Evolutionary conservation across 2,329 filamentous ascomycete genomes (phyloP).

Genomic region (Aspergillus sp.): DNA sequence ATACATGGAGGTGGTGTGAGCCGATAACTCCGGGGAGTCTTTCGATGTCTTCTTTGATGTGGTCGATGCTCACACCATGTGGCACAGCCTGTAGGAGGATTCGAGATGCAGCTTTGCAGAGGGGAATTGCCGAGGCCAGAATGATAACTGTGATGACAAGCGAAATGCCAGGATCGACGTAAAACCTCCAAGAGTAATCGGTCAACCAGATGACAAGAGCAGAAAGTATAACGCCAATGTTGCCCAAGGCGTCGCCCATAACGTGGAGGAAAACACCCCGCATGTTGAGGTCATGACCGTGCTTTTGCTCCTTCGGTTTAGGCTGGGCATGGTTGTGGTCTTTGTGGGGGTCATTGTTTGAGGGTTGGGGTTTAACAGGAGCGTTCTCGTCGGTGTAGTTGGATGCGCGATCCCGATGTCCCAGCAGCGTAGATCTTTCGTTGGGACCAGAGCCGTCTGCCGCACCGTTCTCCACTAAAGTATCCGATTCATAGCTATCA

Average conservation of each 20-base stretch:
- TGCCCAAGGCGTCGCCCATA: slow-evolving; percentile 49
- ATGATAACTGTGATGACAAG: slow-evolving; percentile 85
- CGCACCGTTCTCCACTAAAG: slow-evolving; percentile 52
- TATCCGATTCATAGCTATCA: slow-evolving; percentile 54
- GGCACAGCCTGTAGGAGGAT: slow-evolving; percentile 94
- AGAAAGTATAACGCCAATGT: slow-evolving; percentile 55
- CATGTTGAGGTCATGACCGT: slow-evolving; percentile 80
- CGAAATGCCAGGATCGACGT: slow-evolving; percentile 88
- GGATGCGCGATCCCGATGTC: slow-evolving; percentile 42
- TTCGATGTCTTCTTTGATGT: slow-evolving; percentile 90
- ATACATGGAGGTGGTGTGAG: slow-evolving; percentile 95
- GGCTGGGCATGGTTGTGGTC: slow-evolving; percentile 78
- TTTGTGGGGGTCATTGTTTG: slow-evolving; percentile 54
- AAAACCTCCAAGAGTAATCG: slow-evolving; percentile 75
- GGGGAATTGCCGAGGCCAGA: slow-evolving; percentile 52
- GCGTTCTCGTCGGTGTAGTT: slow-evolving; percentile 35
- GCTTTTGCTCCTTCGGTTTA: slow-evolving; percentile 60
- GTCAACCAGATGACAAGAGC: slow-evolving; percentile 91
- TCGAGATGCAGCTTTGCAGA: slow-evolving; percentile 59
- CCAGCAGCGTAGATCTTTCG: slow-evolving; percentile 39
- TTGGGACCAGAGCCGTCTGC: slow-evolving; percentile 52
- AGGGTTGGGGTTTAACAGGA: slow-evolving; percentile 11
- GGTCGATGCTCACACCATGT: slow-evolving; percentile 79
- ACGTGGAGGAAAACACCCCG: slow-evolving; percentile 68
- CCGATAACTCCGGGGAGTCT: slow-evolving; percentile 79